Base-by-base conservation (phyloP, 257 asterid genomes). In the Solanum tarapatanum region DNA sequence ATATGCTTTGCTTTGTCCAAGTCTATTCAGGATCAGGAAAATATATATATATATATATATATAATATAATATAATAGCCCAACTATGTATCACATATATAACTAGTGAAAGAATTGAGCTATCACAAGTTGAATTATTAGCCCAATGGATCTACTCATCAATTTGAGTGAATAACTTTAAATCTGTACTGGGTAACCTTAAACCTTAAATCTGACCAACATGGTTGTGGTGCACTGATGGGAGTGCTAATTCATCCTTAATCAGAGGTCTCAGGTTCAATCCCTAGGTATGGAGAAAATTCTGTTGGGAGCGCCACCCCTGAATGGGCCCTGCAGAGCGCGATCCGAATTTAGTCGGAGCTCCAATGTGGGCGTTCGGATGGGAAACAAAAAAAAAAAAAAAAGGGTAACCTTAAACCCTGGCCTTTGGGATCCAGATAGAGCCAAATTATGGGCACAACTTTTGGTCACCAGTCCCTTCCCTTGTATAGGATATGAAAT, bases 391-490 rank as follows among this genome's bases (percentile, higher is more conserved):
- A 37, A 37, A 37, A 37, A 36, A 6, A 36, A 37, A 39, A 39
- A 37, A 37, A 11, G 16, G 5, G 48, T 4, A 68, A 58, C 90
- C 86, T 82, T 69, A 90, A 89, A 89, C 32, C 64, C 28, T 7
- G 93, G 86, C 96, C 93, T 85, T 92, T 90, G 92, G 91, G 91
- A 60, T 82, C 58, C 87, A 68, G 62, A 69, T 14, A 84, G 91
- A 88, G 94, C 88, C 90, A 28, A 76, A 30, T 89, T 86, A 83
- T 85, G 91, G 87, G 90, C 90, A 43, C 21, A 74, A 80, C 72
- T 62, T 48, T 84, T 17, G 75, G 85, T n/a, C 64, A 85, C 36
- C 9, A 48, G 23, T 74, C 21, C 60, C 19, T 48, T 48, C 48
- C 48, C 48, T 43, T 43, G 62, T 51, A 19, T 17, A 62, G 39